Percentiles rank a stretch among this genome's conserved stretches.
phyloP scores from a whole-genome alignment of 768 basidiomycete species.

The Ramaria rubella region DNA sequence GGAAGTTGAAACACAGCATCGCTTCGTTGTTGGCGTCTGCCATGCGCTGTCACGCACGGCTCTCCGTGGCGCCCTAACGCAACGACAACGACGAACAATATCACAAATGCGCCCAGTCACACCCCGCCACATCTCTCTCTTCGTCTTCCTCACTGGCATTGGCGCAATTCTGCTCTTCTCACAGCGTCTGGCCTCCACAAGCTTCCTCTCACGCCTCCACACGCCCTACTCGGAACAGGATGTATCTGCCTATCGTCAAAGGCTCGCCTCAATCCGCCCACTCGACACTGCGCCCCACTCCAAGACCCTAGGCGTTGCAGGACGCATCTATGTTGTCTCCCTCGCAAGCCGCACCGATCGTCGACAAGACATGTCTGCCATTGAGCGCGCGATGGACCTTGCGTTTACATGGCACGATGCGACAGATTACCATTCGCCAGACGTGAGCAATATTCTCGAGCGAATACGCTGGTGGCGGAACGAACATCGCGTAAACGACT shows the following conservation, averaged over 20 bases:
- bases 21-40: too few species aligned
- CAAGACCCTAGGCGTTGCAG: slow-evolving; percentile 5
- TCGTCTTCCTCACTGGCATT: too few species aligned
- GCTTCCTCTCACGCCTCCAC: too few species aligned
- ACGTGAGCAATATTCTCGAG: background rate
- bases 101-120: too few species aligned
- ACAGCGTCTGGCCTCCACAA: too few species aligned
- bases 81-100: too few species aligned
- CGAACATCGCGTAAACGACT: background rate
- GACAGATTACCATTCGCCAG: background rate
- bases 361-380: background rate
- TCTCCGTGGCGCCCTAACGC: too few species aligned
- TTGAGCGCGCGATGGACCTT: slow-evolving; percentile 4
- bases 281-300: background rate
- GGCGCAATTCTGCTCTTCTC: too few species aligned
- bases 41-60: too few species aligned
- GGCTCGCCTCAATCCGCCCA: background rate
- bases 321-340: background rate
- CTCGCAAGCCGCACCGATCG: background rate
- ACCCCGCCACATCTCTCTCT: too few species aligned
- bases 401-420: slow-evolving; percentile 6
- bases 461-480: slow-evolving; percentile 3
- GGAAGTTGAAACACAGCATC: too few species aligned
- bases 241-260: slow-evolving; percentile 1
- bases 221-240: too few species aligned